Percentiles rank a stretch among this genome's conserved stretches.
Evolutionary conservation across 257 asterid genomes (phyloP).

Genomic region (Craterostigma plantagineum): DNA sequence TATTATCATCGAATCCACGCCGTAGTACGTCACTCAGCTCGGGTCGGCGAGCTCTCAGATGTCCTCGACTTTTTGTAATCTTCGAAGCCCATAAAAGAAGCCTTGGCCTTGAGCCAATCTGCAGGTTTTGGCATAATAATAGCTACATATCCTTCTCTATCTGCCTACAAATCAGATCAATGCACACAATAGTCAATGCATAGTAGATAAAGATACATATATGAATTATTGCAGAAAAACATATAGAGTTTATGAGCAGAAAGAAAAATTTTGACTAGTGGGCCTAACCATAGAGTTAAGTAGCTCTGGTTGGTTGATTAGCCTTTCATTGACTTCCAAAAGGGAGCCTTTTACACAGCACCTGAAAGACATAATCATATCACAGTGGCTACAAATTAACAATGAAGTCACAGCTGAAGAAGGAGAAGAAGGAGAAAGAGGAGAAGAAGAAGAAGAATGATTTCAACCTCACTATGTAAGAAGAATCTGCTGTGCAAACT

Average conservation of each 20-base stretch:
- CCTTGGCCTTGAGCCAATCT: slow-evolving; percentile 72
- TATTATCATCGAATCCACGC: no score
- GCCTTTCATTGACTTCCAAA: slow-evolving; percentile 76
- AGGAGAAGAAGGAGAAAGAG: no score
- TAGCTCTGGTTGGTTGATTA: slow-evolving; percentile 55
- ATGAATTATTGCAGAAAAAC: no score
- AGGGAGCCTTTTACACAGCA: slow-evolving; percentile 88
- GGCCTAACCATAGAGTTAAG: slow-evolving; percentile 35
- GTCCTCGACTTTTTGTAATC: slow-evolving; percentile 31
- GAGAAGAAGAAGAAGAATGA: slow-evolving; percentile 6
- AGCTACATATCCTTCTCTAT: slow-evolving; percentile 90
- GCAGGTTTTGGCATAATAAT: slow-evolving; percentile 79
- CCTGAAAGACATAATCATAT: slow-evolving; percentile 17
- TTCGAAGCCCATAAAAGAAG: slow-evolving; percentile 35
- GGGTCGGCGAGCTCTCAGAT: no score
- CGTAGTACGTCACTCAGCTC: no score
- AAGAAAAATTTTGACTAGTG: no score
- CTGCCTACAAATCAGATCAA: no score
- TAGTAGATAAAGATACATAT: no score
- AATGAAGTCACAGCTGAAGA: background rate
- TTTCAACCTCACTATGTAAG: slow-evolving; percentile 59
- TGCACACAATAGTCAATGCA: no score
- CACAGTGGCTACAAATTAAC: background rate
- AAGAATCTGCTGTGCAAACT: slow-evolving; percentile 48
- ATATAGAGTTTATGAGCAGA: no score